Base-by-base conservation (phyloP, 208 protist genomes). In the Trypanosoma cruzi region DNA sequence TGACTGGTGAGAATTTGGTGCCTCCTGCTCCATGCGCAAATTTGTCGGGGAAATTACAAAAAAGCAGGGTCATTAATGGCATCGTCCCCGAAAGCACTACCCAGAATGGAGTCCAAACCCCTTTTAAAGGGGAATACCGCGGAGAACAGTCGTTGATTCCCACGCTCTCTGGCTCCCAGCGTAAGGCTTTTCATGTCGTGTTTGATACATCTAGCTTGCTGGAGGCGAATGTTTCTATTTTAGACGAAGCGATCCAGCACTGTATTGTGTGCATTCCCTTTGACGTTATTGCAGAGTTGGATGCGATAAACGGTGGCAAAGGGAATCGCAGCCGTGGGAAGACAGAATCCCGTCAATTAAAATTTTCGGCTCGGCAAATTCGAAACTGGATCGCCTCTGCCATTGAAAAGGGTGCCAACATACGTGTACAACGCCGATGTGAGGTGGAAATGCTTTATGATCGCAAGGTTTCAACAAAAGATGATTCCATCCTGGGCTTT, bases 401-500 rank as follows among this genome's bases (percentile, higher is more conserved):
- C 26, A 22, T 85, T 46, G 71, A 60, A 1, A 42, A 31, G 18
- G 13, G 65, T 11, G 36, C 74, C 46, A 58, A 48, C 4, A 48
- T 94, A 8, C 71, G 77, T 1, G 42, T 96, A 24, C 90, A 96
- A 76, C 79, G 79, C 22, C 75, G 80, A 16, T 82, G 68, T 18
- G 90, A 96, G 48, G 76, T 96, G 1, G 68, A 86, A 0, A 52
- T 79, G 14, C 67, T 62, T 11, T 96, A 90, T 73, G 82, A 93
- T 54, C 55, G 67, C 13, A 57, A 77, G n/a, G 68, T 75, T 22
- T 63, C 53, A 2, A 84, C 42, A 32, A 93, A 92, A 44, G 90
- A 96, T 64, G 88, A 94, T 60, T 75, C 74, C 54, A 96, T 96
- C 55, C 74, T 96, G 1, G 90, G 86, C 16, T 96, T 88, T 66